phyloP scores from a whole-genome alignment of 148 eudicot genomes.

The Salicornia ramosissima region DNA sequence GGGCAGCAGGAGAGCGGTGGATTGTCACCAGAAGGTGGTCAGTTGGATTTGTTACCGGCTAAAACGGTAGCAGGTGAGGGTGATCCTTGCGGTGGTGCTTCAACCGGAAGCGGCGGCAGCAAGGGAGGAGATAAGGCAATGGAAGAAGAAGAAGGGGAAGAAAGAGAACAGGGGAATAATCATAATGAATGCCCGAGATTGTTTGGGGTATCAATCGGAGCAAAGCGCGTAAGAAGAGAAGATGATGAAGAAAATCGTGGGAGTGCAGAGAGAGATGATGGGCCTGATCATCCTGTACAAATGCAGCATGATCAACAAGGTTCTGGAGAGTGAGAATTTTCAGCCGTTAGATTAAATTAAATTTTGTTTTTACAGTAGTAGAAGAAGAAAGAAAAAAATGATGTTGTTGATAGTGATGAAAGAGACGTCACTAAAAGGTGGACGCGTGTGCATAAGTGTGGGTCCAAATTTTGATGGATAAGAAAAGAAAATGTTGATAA shows the following conservation, averaged over 20 bases:
- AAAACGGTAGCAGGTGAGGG: conserved; percentile 10
- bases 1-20: conserved; percentile 37
- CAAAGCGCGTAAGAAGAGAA: conserved; percentile 40
- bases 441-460: conserved; percentile 2
- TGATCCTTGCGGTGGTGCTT: conserved; percentile 13
- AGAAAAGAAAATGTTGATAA: not conserved
- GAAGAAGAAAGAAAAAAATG: too few species aligned
- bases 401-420: not conserved
- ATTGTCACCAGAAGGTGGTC: conserved; percentile 22
- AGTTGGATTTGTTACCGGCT: conserved; percentile 31
- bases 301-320: conserved; percentile 12
- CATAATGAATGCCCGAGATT: conserved; percentile 36
- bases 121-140: conserved; percentile 4
- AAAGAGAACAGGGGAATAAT: not conserved
- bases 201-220: conserved; percentile 68
- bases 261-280: conserved; percentile 19
- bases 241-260: conserved; percentile 21
- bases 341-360: conserved; percentile 6
- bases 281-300: conserved; percentile 23
- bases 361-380: too few species aligned
- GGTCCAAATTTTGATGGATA: not conserved
- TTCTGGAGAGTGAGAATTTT: conserved; percentile 20
- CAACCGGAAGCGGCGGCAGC: conserved; percentile 22
- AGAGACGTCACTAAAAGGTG: not conserved
- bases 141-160: conserved; percentile 21